These are phyloP conservation scores for Coniochaeta sp. DNA, from an alignment of 2,329 filamentous ascomycete genomes.

Conservation along the genomic window DNA sequence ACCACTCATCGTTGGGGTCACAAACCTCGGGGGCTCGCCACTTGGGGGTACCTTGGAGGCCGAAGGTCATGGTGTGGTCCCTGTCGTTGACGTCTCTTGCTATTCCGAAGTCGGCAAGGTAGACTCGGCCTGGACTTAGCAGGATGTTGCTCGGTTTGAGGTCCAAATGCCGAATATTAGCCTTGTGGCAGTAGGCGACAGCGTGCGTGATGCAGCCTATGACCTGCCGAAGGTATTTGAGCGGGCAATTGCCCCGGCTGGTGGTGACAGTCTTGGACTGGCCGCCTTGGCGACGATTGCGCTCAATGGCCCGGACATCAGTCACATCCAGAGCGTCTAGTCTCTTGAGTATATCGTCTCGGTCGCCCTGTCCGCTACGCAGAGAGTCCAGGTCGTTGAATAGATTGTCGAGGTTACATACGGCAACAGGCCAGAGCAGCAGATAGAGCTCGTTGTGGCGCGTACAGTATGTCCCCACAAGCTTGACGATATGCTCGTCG, in stretches of 20 bases:
- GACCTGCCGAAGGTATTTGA: constrained; percentile 32
- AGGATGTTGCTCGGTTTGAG: constrained; percentile 42
- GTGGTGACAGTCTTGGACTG: constrained; percentile 11
- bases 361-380: constrained; percentile 27
- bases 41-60: constrained; percentile 30
- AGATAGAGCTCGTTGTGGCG: constrained; percentile 32
- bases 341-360: constrained; percentile 30
- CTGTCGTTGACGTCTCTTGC: constrained; percentile 36
- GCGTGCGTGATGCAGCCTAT: constrained; percentile 37
- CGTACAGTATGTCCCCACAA: constrained; percentile 37
- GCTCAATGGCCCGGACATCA: constrained; percentile 27
- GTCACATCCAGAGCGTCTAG: constrained; percentile 29
- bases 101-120: constrained; percentile 41
- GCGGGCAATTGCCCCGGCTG: constrained; percentile 21
- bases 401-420: constrained; percentile 34
- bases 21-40: constrained; percentile 39
- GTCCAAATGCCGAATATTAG: constrained; percentile 36
- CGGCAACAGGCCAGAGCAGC: constrained; percentile 38
- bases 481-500: constrained; percentile 38
- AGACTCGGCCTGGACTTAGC: constrained; percentile 34
- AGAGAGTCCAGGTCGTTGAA: constrained; percentile 34
- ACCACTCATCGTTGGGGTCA: constrained; percentile 26
- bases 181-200: constrained; percentile 31
- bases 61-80: constrained; percentile 35
- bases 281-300: neutral